Base-by-base conservation (phyloP, 208 protist genomes). In the Trypanosoma avium region DNA sequence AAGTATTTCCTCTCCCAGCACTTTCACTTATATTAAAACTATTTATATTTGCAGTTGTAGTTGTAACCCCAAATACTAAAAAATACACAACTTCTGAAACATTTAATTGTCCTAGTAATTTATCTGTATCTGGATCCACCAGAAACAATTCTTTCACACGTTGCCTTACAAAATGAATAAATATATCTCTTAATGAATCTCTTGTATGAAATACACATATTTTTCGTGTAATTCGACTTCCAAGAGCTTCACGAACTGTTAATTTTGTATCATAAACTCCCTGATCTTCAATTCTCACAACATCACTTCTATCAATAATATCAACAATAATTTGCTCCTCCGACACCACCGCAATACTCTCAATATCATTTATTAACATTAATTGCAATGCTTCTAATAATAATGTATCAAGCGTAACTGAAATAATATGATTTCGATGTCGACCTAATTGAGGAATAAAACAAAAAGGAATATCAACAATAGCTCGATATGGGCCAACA, bases 181-280 rank as follows among this genome's bases (percentile, higher is more conserved):
- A 91, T 30, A 95, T 92, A 50, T 91, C 77, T 1, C 89, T 70
- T 30, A 95, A 58, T 9, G 81, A 73, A 62, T 95, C 86, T 40
- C 75, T 82, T 47, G 83, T 76, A 52, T 92, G 75, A 58, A 87
- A 92, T 12, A 95, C 89, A 48, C 80, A 91, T 21, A 90, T 66
- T 33, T 71, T 71, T 19, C 75, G 75, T 10, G 66, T 72, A 12
- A 82, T 59, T 58, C 79, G 85, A 67, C 74, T 80, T 33, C 70
- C 67, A 47, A 95, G 52, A 36, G 84, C 85, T 62, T 93, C 83
- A 9, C 80, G 84, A 19, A 96, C 79, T 36, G 82, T 90, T 26
- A 92, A 54, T 35, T 81, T 72, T 3, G 79, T 94, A 71, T 96
- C 80, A 68, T 96, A 96, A 26, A 91, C 86, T n/a, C 90, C 90